Base-by-base conservation (phyloP, 208 protist genomes). In the Acanthamoeba healyi region DNA sequence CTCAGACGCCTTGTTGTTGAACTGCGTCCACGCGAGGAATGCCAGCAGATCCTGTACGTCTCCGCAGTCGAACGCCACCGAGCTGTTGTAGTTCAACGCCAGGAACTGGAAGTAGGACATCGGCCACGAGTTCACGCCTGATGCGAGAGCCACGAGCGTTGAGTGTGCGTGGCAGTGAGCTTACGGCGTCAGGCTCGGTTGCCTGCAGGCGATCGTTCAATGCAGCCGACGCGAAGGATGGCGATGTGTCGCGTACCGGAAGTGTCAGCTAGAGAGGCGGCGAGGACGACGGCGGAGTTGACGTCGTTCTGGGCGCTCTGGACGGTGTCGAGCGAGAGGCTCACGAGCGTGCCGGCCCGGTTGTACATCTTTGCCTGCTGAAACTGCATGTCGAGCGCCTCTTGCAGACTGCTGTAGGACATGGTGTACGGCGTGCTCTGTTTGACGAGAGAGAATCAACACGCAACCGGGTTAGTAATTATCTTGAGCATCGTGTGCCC, bases 31-130 rank as follows among this genome's bases (percentile, higher is more conserved):
- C 34, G 70, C 4, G 38, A 79, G 70, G 70, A 79, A 79, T 14
- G 32, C 70, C 32, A 79, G 70, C 70, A 79, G 32, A 36, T 79
- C 70, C 36, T 79, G 70, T 9, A 79, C 70, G 38, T 49, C 70
- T 7, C 70, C 70, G 38, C 70, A 79, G 29, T 79, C 70, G 70
- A 38, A 79, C 26, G 70, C 70, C 22, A 32, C 36, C 32, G 38
- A 32, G 22, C 70, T 79, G 70, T 79, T 79, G 34, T 44, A 46
- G 17, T 32, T n/a, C 26, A 79, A 17, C 38, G 70, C 46, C 10
- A 79, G 70, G 19, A 79, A 46, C 36, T 79, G 36, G 36, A 79
- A 79, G 10, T 49, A n/a, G 34, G 70, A 6, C 19, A 79, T 26
- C 19, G 70, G 70, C 70, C 70, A 79, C 36, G 70, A 42, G 22